Percentiles rank a stretch among this genome's conserved stretches.
Evolutionary conservation across 768 basidiomycete genomes (phyloP).

Genomic region (Russula earlei): DNA sequence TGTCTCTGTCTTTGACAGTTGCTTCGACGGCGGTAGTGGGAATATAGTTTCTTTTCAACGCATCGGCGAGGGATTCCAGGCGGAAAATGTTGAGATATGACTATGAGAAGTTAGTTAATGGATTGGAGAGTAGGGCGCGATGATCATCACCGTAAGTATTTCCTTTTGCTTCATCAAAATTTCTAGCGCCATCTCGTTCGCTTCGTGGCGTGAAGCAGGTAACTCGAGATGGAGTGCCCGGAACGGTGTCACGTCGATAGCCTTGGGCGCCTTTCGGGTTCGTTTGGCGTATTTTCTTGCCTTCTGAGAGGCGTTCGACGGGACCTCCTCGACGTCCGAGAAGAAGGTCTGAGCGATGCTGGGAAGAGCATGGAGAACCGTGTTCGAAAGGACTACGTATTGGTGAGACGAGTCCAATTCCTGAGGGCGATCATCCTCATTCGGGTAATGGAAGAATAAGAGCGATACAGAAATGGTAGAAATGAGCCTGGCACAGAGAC

Average conservation of each 20-base stretch:
- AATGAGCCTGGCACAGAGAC: neutral
- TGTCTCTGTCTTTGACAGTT: neutral
- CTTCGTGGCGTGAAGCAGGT: constrained; percentile 24
- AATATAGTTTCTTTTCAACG: constrained; percentile 8
- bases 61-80: neutral
- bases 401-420: constrained; percentile 6
- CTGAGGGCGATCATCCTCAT: neutral
- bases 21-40: neutral
- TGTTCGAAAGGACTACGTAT: neutral
- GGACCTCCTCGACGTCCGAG: neutral
- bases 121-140: neutral
- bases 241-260: constrained; percentile 26
- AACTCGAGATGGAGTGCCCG: constrained; percentile 22
- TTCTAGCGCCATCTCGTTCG: constrained; percentile 11
- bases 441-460: neutral
- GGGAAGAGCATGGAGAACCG: neutral
- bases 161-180: constrained; percentile 23
- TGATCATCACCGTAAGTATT: constrained; percentile 23
- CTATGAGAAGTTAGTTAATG: neutral
- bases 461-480: constrained; percentile 9
- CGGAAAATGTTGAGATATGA: constrained; percentile 3
- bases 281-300: constrained; percentile 23
- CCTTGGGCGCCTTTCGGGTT: neutral
- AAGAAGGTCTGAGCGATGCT: neutral
- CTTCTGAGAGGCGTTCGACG: constrained; percentile 25